phyloP scores from a whole-genome alignment of 2,329 filamentous ascomycete genomes.

The Elsinoe fawcettii region DNA sequence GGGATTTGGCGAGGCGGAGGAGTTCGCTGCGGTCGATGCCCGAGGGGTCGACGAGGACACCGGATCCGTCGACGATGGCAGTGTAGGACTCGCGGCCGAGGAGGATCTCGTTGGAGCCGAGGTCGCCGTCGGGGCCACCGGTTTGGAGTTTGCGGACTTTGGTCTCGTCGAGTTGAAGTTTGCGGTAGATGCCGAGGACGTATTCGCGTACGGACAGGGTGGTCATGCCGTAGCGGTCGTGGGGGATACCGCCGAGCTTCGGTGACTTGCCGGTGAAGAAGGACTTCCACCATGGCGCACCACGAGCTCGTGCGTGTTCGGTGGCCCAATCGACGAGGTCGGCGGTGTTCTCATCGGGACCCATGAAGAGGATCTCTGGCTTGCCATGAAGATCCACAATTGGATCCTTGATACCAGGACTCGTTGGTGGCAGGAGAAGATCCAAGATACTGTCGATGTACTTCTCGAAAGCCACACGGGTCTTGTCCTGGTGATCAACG shows the following conservation, averaged over 20 bases:
- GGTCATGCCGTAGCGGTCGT: slow-evolving; percentile 96
- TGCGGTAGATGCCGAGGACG: slow-evolving; percentile 93
- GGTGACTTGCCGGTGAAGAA: slow-evolving; percentile 99
- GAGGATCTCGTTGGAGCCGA: slow-evolving; percentile 96
- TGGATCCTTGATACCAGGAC: slow-evolving; percentile 96
- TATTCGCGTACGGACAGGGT: slow-evolving; percentile 94
- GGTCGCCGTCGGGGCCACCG: slow-evolving; percentile 89
- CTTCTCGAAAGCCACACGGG: slow-evolving; percentile 90
- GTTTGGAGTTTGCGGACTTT: slow-evolving; percentile 92
- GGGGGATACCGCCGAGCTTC: slow-evolving; percentile 89
- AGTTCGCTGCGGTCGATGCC: slow-evolving; percentile 82
- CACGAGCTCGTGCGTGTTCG: slow-evolving; percentile 76
- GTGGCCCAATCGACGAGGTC: slow-evolving; percentile 99
- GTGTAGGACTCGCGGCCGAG: slow-evolving; percentile 94
- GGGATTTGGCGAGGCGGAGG: slow-evolving; percentile 71
- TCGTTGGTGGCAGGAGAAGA: slow-evolving; percentile 78
- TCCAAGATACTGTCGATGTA: slow-evolving; percentile 99
- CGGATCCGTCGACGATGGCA: slow-evolving; percentile 89
- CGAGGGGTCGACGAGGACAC: slow-evolving; percentile 87
- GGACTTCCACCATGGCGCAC: slow-evolving; percentile 98
- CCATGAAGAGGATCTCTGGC: slow-evolving; percentile 96
- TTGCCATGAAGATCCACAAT: slow-evolving; percentile 93
- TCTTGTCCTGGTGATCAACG: slow-evolving; percentile 87
- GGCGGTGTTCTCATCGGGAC: slow-evolving; percentile 96
- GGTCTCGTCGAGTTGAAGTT: slow-evolving; percentile 79